Evolutionary conservation across 106 monocot species (phyloP), one percentile per base, ranked within the genome.

Genomic region (Dendrobium huoshanense): DNA sequence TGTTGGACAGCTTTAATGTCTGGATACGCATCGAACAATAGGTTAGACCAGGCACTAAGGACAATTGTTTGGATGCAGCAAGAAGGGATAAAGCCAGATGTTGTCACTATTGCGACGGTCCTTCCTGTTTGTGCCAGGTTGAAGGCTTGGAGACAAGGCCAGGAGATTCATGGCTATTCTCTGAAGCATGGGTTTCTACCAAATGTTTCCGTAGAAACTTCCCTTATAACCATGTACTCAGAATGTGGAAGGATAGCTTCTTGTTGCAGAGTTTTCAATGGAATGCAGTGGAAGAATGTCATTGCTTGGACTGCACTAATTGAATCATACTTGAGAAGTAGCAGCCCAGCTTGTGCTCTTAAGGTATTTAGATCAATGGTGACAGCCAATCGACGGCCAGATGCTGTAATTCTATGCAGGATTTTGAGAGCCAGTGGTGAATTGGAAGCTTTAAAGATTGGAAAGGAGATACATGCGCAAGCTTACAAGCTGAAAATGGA

Each of bases 1-100:
- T 83, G 85, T 4, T 95, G 95, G 99, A 99, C 93, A n/a, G 89
- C 95, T 41, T 75, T 99, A 8, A 90, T 95, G 83, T 93, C 99
- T 2, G 99, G 99, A n/a, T 99, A 99, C 68, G 85, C 91, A 5
- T 93, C 85, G 0, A 99, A 90, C 44, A 87, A 91, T 4, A 81
- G 95, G 78, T 75, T 85, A 1, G 95, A 91, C 48, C 92, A 95
- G 73, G 89, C 99, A 1, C 65, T 99, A 81, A 89, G 93, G 41
- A 88, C 91, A 0, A 68, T 95, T 24, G 67, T 85, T 41, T 99
- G 95, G 95, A 99, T 99, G 99, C 99, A 95, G 75, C 88, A 91
- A 73, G 99, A 95, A 82, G 91, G 95, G 22, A 33, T 99, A 9
- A 88, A 64, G 77, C 95, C 95, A 2, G 99, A 99, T 78, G 79